A percentile compares a stretch with the other conserved stretches of the same genome.
Conservation (phyloP, 169 alveolate genomes). For the Hepatocystis sp. region DNA sequence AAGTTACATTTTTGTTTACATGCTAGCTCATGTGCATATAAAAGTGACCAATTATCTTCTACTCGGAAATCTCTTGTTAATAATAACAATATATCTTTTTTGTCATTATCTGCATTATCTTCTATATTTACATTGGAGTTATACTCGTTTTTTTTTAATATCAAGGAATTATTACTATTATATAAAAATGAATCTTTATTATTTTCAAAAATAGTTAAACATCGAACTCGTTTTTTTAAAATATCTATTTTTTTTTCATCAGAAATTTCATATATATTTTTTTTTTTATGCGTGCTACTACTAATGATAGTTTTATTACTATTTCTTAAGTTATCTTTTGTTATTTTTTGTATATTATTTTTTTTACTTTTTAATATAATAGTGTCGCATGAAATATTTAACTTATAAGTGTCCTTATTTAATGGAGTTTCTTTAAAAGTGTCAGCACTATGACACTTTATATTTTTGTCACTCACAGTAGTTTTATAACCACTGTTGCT, state of each 20-base stretch:
- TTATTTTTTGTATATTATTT: too few species aligned
- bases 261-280: slow-evolving; percentile 46
- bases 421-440: too few species aligned
- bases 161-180: background rate
- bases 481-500: too few species aligned
- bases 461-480: too few species aligned
- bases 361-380: too few species aligned
- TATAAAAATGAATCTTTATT: background rate
- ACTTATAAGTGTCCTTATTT: too few species aligned
- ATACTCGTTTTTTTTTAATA: background rate
- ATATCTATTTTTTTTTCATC: slow-evolving; percentile 25
- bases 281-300: too few species aligned
- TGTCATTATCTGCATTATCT: background rate
- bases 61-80: slow-evolving; percentile 55
- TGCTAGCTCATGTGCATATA: slow-evolving; percentile 45
- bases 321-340: too few species aligned
- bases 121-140: background rate
- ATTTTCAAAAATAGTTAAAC: slow-evolving; percentile 39
- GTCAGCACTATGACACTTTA: too few species aligned
- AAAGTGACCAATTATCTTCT: slow-evolving; percentile 43
- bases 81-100: slow-evolving; percentile 17
- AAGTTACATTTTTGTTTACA: slow-evolving; percentile 20
- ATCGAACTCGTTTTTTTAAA: slow-evolving; percentile 31
- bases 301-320: too few species aligned
- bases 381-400: too few species aligned